These are phyloP conservation scores for Luvunga scandens DNA, from an alignment of 345 rosid species.

Conservation along the genomic window DNA sequence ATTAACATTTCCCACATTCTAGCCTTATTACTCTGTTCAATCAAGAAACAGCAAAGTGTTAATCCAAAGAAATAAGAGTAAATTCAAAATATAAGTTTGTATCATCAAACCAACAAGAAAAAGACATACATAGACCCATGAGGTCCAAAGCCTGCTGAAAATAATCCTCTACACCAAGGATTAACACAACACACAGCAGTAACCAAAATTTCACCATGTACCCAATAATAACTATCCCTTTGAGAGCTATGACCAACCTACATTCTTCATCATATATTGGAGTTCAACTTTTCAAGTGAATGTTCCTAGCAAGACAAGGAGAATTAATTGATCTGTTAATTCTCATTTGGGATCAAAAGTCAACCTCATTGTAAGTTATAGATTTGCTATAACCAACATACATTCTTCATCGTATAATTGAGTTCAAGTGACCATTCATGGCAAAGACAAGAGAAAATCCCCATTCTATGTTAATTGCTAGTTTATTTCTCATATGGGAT, in stretches of 20 bases:
- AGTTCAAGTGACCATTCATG: not conserved
- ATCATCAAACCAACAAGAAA: not conserved
- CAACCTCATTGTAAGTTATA: not conserved
- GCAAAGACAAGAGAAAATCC: not conserved
- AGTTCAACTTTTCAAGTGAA: not conserved
- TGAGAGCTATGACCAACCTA: not conserved
- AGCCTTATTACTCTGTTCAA: not conserved
- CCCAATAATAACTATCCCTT: not conserved
- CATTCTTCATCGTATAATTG: not conserved
- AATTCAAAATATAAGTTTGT: not conserved
- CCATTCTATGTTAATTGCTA: not conserved
- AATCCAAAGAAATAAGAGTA: not conserved
- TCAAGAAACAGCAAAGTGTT: not conserved
- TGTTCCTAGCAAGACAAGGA: not conserved
- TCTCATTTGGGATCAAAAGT: not conserved
- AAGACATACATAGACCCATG: not conserved
- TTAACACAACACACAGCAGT: not conserved
- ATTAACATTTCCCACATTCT: constrained; percentile 1
- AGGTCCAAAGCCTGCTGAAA: not conserved
- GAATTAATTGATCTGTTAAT: not conserved
- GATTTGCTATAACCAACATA: not conserved
- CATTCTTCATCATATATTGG: not conserved
- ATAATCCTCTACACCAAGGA: not conserved
- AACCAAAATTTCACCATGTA: not conserved
- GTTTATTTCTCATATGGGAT: not conserved